Conservation (phyloP, 495 filamentous ascomycete genomes). For the Penicillium samsonianum region DNA sequence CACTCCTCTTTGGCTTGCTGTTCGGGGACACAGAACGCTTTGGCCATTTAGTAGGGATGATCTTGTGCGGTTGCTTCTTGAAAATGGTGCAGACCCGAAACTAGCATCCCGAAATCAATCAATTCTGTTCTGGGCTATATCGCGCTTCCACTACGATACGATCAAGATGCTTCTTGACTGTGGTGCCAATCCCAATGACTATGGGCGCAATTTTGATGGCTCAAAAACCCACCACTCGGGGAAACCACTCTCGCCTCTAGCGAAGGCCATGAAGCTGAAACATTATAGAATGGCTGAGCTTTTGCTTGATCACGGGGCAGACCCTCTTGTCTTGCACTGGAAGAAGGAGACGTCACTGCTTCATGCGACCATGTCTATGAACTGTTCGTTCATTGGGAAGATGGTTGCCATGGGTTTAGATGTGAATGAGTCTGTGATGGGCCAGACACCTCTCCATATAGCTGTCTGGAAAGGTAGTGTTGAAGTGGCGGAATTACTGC, state of each 20-base stretch:
- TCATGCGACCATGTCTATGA: not conserved
- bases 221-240: not conserved
- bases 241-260: not conserved
- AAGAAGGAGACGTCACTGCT: not conserved
- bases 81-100: not conserved
- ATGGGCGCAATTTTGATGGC: not conserved
- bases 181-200: constrained; percentile 4
- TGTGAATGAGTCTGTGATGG: not conserved
- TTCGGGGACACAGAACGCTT: not conserved
- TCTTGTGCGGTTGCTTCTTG: not conserved
- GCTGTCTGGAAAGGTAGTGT: not conserved
- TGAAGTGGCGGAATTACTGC: not conserved
- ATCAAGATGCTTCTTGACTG: not conserved
- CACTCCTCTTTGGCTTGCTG: constrained; percentile 1
- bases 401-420: not conserved
- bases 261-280: not conserved
- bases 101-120: not conserved
- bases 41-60: not conserved
- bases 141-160: not conserved
- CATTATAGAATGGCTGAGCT: not conserved
- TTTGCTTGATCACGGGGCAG: constrained; percentile 1
- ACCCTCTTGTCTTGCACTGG: not conserved
- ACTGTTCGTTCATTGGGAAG: not conserved
- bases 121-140: not conserved
- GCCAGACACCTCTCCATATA: not conserved